Conservation (phyloP, 805 yeast species). For the Starmerella apis region DNA sequence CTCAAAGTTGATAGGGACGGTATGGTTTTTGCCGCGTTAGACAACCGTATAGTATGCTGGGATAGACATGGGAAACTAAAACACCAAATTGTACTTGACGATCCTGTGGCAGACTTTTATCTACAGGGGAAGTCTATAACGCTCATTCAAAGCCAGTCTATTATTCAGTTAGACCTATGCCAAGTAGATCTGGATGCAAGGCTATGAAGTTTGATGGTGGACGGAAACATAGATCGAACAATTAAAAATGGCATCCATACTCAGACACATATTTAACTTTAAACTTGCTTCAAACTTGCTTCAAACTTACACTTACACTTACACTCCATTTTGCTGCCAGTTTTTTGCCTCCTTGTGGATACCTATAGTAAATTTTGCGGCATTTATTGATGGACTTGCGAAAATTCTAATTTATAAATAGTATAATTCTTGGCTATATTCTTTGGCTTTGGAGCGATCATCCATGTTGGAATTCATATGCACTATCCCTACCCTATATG, state of each 20-base stretch:
- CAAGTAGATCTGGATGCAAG: background rate
- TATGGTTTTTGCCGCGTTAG: background rate
- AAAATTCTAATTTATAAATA: too few species aligned
- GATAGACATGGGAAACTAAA: background rate
- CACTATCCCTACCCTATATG: background rate
- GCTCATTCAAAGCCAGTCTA: background rate
- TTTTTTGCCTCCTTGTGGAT: too few species aligned
- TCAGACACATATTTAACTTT: too few species aligned
- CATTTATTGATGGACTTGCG: too few species aligned
- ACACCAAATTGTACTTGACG: background rate
- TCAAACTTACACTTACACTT: too few species aligned
- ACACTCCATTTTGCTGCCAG: too few species aligned
- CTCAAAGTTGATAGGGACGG: background rate
- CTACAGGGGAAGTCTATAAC: background rate
- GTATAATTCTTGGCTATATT: too few species aligned
- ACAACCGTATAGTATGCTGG: background rate
- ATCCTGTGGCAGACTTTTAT: background rate
- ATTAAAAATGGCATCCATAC: background rate
- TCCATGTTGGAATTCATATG: background rate
- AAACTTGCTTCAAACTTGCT: too few species aligned
- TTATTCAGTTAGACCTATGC: background rate
- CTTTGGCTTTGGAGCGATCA: background rate
- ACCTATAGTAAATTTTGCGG: too few species aligned
- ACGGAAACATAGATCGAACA: too few species aligned
- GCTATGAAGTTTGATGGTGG: background rate